These are phyloP conservation scores for Epichloe sylvatica DNA, from an alignment of 2,329 filamentous ascomycete genomes.

Conservation along the genomic window DNA sequence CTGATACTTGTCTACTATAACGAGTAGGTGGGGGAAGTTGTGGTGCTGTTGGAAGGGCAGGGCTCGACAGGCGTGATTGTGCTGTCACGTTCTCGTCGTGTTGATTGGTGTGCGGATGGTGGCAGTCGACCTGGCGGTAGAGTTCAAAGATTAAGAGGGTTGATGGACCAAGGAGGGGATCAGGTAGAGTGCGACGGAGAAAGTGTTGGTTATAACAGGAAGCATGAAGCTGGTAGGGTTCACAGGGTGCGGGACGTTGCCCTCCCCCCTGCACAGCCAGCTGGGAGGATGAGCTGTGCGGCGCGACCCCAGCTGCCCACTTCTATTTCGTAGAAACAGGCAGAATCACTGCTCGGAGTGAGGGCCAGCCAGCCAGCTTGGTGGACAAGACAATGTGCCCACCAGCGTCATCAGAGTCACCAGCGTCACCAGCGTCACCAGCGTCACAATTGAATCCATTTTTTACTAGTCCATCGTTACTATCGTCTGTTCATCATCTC, in stretches of 20 bases:
- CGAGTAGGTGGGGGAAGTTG: conserved; percentile 5
- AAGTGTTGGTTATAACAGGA: background rate
- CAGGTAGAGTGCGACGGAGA: background rate
- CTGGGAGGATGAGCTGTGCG: background rate
- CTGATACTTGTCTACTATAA: conserved; percentile 5
- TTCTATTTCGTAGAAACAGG: conserved; percentile 14
- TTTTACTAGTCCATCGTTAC: background rate
- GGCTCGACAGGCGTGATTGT: background rate
- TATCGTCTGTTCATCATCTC: background rate
- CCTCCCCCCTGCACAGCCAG: conserved; percentile 1
- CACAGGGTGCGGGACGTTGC: conserved; percentile 1
- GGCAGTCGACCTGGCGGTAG: background rate
- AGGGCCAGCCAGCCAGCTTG: background rate
- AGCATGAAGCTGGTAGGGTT: background rate
- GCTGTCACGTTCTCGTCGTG: background rate
- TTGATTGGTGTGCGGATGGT: background rate
- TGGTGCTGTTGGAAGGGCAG: conserved; percentile 1
- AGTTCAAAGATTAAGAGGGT: background rate
- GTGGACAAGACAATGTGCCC: background rate
- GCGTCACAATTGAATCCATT: background rate
- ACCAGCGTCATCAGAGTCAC: background rate
- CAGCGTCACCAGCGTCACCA: background rate
- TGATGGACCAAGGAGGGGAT: background rate
- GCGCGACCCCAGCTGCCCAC: conserved; percentile 3
- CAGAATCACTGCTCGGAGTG: conserved; percentile 11